Evolutionary conservation across 768 basidiomycete species (phyloP).

Genomic region (Podaxis pistillaris): DNA sequence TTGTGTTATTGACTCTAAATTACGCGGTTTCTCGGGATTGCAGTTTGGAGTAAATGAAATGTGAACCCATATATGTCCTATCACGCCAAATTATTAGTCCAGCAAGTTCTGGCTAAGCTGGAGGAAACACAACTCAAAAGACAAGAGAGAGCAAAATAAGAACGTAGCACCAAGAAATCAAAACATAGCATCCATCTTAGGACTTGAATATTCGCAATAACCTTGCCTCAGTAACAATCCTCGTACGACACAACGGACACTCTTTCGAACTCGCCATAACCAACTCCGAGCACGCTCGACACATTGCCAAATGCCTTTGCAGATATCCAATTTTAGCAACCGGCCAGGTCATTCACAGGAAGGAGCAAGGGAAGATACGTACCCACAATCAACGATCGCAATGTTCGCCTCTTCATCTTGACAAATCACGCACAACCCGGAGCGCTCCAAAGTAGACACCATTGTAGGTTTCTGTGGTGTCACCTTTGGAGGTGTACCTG

Average conservation of each 20-base stretch:
- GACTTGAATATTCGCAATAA: conserved; percentile 74
- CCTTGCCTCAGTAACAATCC: conserved; percentile 81
- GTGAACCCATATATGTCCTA: no score
- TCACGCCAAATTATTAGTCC: no score
- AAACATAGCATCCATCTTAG: conserved; percentile 20
- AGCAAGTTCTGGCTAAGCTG: no score
- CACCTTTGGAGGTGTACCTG: conserved; percentile 19
- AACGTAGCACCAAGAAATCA: no score
- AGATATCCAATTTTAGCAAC: neutral
- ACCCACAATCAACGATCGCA: conserved; percentile 95
- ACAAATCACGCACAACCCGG: conserved; percentile 87
- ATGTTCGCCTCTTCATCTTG: conserved; percentile 95
- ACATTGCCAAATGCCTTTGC: conserved; percentile 79
- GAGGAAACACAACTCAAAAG: no score
- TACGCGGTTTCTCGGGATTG: no score
- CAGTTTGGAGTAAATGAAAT: no score
- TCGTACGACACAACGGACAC: conserved; percentile 87
- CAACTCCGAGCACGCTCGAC: conserved; percentile 73
- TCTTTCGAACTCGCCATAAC: conserved; percentile 79
- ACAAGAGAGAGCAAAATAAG: no score
- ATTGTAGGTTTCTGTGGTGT: conserved; percentile 35
- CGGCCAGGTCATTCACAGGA: conserved; percentile 4
- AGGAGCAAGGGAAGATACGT: conserved; percentile 26
- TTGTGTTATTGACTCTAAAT: no score
- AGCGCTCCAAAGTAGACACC: conserved; percentile 51